Conservation (phyloP, 306 rosid genomes). For the Coriaria nepalensis region DNA sequence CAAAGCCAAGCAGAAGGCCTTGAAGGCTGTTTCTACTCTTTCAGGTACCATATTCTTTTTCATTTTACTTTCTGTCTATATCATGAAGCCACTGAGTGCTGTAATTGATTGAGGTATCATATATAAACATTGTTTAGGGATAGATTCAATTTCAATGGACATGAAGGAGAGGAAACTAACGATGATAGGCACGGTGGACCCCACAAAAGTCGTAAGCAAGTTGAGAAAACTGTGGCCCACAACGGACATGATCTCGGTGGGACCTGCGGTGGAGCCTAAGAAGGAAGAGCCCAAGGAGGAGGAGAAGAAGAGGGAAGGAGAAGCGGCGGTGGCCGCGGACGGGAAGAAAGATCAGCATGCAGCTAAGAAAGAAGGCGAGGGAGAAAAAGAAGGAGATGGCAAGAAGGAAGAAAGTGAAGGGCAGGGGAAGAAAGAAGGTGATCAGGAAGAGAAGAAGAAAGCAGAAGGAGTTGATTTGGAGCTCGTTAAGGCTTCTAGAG, state of each 20-base stretch:
- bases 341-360: slow-evolving; percentile 25
- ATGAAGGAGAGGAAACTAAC: slow-evolving; percentile 58
- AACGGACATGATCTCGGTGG: slow-evolving; percentile 38
- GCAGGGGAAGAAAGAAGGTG: slow-evolving; percentile 14
- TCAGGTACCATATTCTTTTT: slow-evolving; percentile 37
- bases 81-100: too few species aligned
- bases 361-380: slow-evolving; percentile 27
- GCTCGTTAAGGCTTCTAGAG: slow-evolving; percentile 31
- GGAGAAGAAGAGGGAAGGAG: slow-evolving; percentile 29
- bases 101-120: too few species aligned
- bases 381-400: slow-evolving; percentile 7
- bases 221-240: slow-evolving; percentile 39
- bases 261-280: slow-evolving; percentile 55
- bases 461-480: slow-evolving; percentile 35
- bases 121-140: slow-evolving; percentile 21
- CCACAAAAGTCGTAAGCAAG: slow-evolving; percentile 45
- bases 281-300: slow-evolving; percentile 43
- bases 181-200: slow-evolving; percentile 57
- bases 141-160: slow-evolving; percentile 54
- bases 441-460: slow-evolving; percentile 19
- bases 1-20: slow-evolving; percentile 82
- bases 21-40: slow-evolving; percentile 73
- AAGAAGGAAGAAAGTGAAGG: slow-evolving; percentile 13
- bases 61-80: not conserved
- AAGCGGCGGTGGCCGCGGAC: slow-evolving; percentile 30